Evolutionary conservation across 192 early-diverging fungal species (phyloP), one percentile per base, ranked within the genome.

Genomic region (Globomyces pollinis-pini): DNA sequence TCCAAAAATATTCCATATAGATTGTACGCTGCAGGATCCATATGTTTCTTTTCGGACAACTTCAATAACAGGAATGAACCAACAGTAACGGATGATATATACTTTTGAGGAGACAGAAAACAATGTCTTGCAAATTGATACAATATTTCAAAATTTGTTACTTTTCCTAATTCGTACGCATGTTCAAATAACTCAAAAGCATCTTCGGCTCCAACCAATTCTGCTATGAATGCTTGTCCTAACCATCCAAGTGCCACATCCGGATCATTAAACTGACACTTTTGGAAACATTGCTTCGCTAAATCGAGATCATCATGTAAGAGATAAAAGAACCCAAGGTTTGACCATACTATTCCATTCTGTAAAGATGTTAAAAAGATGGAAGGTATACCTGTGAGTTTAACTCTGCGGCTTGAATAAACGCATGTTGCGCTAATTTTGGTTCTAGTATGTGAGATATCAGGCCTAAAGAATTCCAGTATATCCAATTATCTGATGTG

Each of bases 221-320:
- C 79, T 5, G 88, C 86, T 20, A 90, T 75, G 51, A 87, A 77
- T 8, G 87, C 91, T 57, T 90, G 89, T n/a, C 92, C 94, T 52
- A 89, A 75, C 91, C 92, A 93, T 21, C 80, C 82, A 6, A 81
- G 69, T 32, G 77, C 64, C 60, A 72, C 84, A 45, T 94, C 91
- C 2, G 92, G 90, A 35, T 94, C 90, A 13, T 84, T 50, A 7
- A 82, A 74, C 59, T 88, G 85, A 0, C 87, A 87, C 18, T 76
- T 74, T 0, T 65, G 63, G 64, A 94, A 95, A 21, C 84, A 84
- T 50, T 83, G 73, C 29, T 75, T 72, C 2, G 89, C 86, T 24
- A 97, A 76, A 28, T 90, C 89, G 12, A 80, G 42, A 53, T 97
- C 91, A 21, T 73, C 60, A 9, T 81, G 67, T 4, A 82, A 61